These are phyloP conservation scores for Skeletonema costatum DNA, from an alignment of 108 stramenopile species.

Conservation along the genomic window DNA sequence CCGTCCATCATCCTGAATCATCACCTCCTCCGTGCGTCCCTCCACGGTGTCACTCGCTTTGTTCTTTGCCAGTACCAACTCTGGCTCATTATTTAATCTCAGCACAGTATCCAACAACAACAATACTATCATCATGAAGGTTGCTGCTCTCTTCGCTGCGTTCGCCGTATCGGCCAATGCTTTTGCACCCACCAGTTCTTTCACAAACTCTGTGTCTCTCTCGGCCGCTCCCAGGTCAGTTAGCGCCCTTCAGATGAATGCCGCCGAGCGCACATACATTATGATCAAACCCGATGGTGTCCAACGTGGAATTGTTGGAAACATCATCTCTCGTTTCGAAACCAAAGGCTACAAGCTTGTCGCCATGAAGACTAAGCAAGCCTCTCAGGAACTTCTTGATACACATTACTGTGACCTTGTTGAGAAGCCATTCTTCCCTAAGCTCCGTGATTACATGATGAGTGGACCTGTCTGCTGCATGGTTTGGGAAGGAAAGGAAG, in stretches of 20 bases:
- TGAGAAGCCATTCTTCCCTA: conserved; percentile 94
- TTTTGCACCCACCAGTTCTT: conserved; percentile 47
- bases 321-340: conserved; percentile 91
- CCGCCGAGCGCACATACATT: conserved; percentile 81
- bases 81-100: not conserved
- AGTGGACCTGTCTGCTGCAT: conserved; percentile 67
- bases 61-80: not conserved
- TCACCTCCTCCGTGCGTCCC: not conserved
- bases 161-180: conserved; percentile 40
- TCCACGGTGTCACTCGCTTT: not conserved
- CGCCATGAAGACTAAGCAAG: conserved; percentile 90
- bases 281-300: conserved; percentile 92
- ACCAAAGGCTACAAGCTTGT: conserved; percentile 92
- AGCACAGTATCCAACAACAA: too few relatives aligned
- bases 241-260: conserved; percentile 52
- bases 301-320: conserved; percentile 90
- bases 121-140: conserved; percentile 31
- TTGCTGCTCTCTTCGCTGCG: conserved; percentile 30
- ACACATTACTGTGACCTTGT: conserved; percentile 91
- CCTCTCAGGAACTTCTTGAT: conserved; percentile 85
- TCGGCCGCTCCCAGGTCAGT: conserved; percentile 32
- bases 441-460: conserved; percentile 92
- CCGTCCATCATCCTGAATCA: conserved; percentile 6
- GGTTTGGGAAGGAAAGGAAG: conserved; percentile 96
- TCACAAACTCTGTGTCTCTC: conserved; percentile 20